Conservation (phyloP, 2,329 filamentous ascomycete genomes). For the Helotiales sp. region DNA sequence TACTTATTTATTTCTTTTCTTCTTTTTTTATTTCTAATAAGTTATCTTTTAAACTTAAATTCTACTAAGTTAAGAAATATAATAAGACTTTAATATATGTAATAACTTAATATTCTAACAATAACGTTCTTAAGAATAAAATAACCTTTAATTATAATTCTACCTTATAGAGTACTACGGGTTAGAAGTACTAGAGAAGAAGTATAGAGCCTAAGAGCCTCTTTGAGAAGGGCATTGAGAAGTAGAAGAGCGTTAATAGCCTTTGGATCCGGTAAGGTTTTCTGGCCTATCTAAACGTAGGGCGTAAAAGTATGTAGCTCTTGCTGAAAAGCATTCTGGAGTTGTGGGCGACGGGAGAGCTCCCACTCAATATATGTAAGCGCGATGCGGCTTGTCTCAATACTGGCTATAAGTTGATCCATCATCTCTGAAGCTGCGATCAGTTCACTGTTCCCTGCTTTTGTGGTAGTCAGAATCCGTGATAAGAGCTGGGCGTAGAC, state of each 20-base stretch:
- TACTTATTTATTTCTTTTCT: constrained; percentile 39
- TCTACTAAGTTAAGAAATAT: constrained; percentile 47
- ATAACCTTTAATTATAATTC: constrained; percentile 29
- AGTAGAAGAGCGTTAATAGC: constrained; percentile 48
- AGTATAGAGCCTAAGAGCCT: constrained; percentile 55
- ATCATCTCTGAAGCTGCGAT: constrained; percentile 66
- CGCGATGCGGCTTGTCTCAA: constrained; percentile 71
- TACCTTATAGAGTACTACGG: constrained; percentile 37
- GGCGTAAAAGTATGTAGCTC: constrained; percentile 37
- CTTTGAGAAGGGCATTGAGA: constrained; percentile 54
- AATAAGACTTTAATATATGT: constrained; percentile 50
- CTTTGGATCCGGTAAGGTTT: constrained; percentile 35
- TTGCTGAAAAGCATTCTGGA: constrained; percentile 33
- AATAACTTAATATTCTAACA: constrained; percentile 50
- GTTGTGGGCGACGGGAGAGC: constrained; percentile 42
- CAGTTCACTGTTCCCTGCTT: constrained; percentile 1
- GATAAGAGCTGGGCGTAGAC: constrained; percentile 9
- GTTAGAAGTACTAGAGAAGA: constrained; percentile 52
- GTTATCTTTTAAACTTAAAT: constrained; percentile 52
- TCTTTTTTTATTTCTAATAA: constrained; percentile 38
- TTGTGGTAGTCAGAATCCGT: neutral
- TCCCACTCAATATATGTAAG: constrained; percentile 62
- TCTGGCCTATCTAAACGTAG: neutral
- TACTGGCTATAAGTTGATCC: constrained; percentile 73
- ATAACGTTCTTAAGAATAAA: constrained; percentile 49